Percentiles rank a stretch among this genome's conserved stretches.
These are phyloP conservation scores for Lichtheimia ornata DNA, from an alignment of 371 early-diverging fungal species.

Conservation along the genomic window DNA sequence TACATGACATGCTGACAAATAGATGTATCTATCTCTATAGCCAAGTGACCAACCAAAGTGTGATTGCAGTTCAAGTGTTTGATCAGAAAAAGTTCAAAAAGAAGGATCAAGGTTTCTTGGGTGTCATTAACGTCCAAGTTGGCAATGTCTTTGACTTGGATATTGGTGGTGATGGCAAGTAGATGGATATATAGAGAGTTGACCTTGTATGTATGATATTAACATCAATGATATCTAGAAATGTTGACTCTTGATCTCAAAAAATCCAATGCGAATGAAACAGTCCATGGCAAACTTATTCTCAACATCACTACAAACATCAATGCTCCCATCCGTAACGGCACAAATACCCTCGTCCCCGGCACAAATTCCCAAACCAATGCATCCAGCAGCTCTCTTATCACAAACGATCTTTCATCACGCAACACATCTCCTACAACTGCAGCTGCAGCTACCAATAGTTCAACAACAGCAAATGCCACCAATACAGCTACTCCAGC, in stretches of 20 bases:
- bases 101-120: constrained; percentile 93
- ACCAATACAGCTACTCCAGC: constrained; percentile 6
- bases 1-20: no score
- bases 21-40: constrained; percentile 31
- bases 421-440: constrained; percentile 5
- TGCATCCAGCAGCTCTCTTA: background rate
- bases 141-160: constrained; percentile 76
- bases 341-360: constrained; percentile 45
- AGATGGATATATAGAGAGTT: no score
- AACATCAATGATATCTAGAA: constrained; percentile 50
- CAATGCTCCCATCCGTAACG: constrained; percentile 42
- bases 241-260: constrained; percentile 86
- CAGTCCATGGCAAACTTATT: constrained; percentile 85
- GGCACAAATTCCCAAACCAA: constrained; percentile 15
- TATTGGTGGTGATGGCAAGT: constrained; percentile 69
- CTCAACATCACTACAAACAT: constrained; percentile 71
- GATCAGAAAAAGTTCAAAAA: constrained; percentile 96
- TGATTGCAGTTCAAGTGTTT: constrained; percentile 92
- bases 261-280: constrained; percentile 78
- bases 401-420: background rate
- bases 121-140: constrained; percentile 87
- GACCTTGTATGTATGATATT: background rate
- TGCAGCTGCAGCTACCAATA: constrained; percentile 11
- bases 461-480: constrained; percentile 5
- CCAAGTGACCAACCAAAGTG: constrained; percentile 71